Evolutionary conservation across 192 early-diverging fungal genomes (phyloP).

Genomic region (Coemansia sp.): DNA sequence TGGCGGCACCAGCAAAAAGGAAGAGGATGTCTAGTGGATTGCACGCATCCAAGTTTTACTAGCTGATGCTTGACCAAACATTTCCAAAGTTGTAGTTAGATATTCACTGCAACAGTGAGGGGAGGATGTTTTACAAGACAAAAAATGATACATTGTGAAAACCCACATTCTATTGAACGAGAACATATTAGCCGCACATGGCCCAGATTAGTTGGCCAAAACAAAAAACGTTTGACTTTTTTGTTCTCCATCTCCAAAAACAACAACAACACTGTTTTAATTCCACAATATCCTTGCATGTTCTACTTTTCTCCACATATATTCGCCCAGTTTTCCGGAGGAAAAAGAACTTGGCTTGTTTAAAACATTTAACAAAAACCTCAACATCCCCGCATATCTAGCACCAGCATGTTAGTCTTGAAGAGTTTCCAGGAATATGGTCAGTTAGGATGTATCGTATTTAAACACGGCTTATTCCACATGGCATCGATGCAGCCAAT

Average conservation of each 20-base stretch:
- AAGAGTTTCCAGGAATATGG: neutral
- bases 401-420: neutral
- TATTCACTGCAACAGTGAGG: neutral
- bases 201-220: constrained; percentile 8
- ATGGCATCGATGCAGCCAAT: neutral
- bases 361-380: neutral
- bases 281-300: neutral
- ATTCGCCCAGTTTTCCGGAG: neutral
- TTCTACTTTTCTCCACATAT: constrained; percentile 1
- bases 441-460: neutral
- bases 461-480: neutral
- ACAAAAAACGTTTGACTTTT: neutral
- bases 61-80: no score
- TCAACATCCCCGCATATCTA: neutral
- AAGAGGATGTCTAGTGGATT: no score
- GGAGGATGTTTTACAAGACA: neutral
- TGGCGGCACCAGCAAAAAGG: neutral
- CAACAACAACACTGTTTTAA: constrained; percentile 1
- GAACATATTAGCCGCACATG: constrained; percentile 22
- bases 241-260: neutral
- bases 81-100: neutral
- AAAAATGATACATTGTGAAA: neutral
- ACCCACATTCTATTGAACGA: neutral
- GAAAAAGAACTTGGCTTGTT: neutral
- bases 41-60: no score